Conservation (phyloP, 2,329 filamentous ascomycete genomes). For the Furcasterigmium furcatum region DNA sequence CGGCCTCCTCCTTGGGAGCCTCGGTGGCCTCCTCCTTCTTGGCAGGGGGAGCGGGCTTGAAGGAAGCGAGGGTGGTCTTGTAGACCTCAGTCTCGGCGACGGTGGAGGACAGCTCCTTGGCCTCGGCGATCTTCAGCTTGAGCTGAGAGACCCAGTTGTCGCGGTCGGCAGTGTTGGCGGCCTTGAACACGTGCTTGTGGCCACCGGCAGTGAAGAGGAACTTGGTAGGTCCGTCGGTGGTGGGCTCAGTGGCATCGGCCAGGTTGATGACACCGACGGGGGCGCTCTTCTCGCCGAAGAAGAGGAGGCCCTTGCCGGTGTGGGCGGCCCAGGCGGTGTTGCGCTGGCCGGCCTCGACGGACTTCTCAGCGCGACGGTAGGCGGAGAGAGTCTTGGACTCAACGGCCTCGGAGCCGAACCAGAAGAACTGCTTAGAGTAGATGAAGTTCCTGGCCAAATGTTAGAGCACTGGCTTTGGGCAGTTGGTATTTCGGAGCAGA, state of each 20-base stretch:
- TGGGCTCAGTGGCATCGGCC: slow-evolving; percentile 67
- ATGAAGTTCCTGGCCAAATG: slow-evolving; percentile 66
- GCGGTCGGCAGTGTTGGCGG: slow-evolving; percentile 68
- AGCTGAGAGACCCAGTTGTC: slow-evolving; percentile 89
- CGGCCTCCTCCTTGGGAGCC: slow-evolving; percentile 32
- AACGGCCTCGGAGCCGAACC: slow-evolving; percentile 72
- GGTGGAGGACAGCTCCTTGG: slow-evolving; percentile 72
- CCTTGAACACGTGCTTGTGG: slow-evolving; percentile 95
- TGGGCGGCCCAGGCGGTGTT: slow-evolving; percentile 86
- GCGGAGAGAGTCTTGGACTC: slow-evolving; percentile 69
- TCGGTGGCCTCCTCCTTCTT: slow-evolving; percentile 33
- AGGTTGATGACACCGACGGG: slow-evolving; percentile 83
- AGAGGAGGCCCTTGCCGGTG: slow-evolving; percentile 93
- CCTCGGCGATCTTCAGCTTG: slow-evolving; percentile 79
- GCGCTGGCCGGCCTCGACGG: slow-evolving; percentile 68
- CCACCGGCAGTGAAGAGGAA: slow-evolving; percentile 83
- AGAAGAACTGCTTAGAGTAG: slow-evolving; percentile 92
- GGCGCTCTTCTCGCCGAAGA: slow-evolving; percentile 81
- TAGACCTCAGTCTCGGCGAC: slow-evolving; percentile 80
- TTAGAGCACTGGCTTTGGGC: slow-evolving; percentile 17
- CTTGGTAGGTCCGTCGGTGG: slow-evolving; percentile 72
- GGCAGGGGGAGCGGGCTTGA: slow-evolving; percentile 45
- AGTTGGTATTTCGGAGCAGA: neutral
- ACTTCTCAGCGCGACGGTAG: slow-evolving; percentile 89
- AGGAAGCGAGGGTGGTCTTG: slow-evolving; percentile 78